These are phyloP conservation scores for Candida ulmi DNA, from an alignment of 805 yeast genomes.

Conservation along the genomic window DNA sequence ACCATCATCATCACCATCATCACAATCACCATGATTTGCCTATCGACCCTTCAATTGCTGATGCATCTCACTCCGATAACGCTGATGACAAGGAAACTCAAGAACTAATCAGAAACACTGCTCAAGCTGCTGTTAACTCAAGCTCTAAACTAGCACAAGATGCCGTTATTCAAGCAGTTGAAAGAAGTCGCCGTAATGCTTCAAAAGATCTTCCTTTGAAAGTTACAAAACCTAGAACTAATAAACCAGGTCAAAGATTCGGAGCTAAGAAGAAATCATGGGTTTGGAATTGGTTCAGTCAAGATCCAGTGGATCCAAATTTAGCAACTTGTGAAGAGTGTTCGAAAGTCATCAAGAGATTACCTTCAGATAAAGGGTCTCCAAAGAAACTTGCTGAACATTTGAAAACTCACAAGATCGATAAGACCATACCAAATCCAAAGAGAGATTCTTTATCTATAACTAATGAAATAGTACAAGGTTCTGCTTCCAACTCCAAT, in stretches of 20 bases:
- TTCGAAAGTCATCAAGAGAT: constrained; percentile 41
- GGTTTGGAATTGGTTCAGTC: constrained; percentile 61
- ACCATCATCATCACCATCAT: neutral
- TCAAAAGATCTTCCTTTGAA: constrained; percentile 1
- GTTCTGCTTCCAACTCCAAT: neutral
- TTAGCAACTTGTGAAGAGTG: constrained; percentile 51
- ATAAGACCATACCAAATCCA: constrained; percentile 33
- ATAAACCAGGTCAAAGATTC: constrained; percentile 49
- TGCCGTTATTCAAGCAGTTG: neutral
- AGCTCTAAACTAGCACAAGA: neutral
- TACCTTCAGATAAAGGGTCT: constrained; percentile 49
- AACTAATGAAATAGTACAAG: neutral
- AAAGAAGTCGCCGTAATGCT: neutral
- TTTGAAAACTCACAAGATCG: constrained; percentile 47
- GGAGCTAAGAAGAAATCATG: constrained; percentile 59
- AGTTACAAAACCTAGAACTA: constrained; percentile 24
- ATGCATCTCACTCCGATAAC: neutral
- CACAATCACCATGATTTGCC: neutral
- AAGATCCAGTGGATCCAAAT: constrained; percentile 41
- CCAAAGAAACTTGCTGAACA: constrained; percentile 57
- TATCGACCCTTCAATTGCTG: constrained; percentile 1
- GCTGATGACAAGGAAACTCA: neutral
- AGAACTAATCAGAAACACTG: neutral
- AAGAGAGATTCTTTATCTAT: constrained; percentile 33
- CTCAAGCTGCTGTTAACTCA: constrained; percentile 3